Evolutionary conservation across 2,329 filamentous ascomycete species (phyloP), one percentile per base, ranked within the genome.

Genomic region (Fusarium mexicanum): DNA sequence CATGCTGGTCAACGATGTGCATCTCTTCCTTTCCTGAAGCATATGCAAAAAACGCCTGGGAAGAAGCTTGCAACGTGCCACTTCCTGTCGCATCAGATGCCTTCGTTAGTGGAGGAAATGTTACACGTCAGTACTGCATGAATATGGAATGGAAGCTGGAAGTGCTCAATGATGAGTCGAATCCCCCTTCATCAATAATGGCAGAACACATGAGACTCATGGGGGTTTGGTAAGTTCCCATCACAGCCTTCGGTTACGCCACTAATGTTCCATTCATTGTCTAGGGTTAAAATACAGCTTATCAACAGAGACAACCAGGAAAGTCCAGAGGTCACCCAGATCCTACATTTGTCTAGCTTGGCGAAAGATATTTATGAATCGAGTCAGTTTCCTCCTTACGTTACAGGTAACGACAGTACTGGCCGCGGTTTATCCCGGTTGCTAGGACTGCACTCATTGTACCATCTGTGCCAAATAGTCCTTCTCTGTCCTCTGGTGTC

Each of bases 181-280:
- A 17, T 6, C 26, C 37, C 4, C 20, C 14, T 22, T 20, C 53
- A n/a, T 47, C 31, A 17, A 37, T 37, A n/a, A 37, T 47, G 41
- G n/a, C 40, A 22, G 55, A 59, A 22, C 41, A 47, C 24, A 47
- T 59, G 41, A 18, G 35, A 12, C 55, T 59, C 31, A 37, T 59
- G 55, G 55, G 55, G 5, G 41, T 59, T 35, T 59, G 41, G 41
- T 59, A 17, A 29, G 29, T 33, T 26, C 2, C 11, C 5, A 3
- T 29, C 14, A 6, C 17, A 8, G 5, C 2, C 6, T 2, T 13
- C 1, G 1, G 11, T 9, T 8, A 7, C 8, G 1, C 3, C 11
- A 22, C 24, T 55, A n/a, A 55, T 31, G 8, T 6, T 29, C 6
- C 20, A 6, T 55, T 11, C 11, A 6, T 40, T 38, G 7, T 13